A percentile compares a stretch with the other conserved stretches of the same genome.
phyloP scores from a whole-genome alignment of 331 rosid species.

The Malus hybrid region DNA sequence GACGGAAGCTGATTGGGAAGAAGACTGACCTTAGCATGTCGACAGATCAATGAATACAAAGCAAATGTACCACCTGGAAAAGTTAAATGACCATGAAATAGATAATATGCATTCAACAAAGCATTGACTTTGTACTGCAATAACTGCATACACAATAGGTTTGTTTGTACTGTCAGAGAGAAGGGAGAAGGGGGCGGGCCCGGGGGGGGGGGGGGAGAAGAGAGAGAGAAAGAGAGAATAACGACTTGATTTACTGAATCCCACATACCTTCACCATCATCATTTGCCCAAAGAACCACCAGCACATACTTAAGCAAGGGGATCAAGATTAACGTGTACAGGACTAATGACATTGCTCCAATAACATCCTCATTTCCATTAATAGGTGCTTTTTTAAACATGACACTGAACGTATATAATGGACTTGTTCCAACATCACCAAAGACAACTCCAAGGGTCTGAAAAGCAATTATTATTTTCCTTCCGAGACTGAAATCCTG shows the following conservation, averaged over 20 bases:
- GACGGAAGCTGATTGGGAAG: slow-evolving; percentile 97
- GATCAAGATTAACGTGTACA: slow-evolving; percentile 88
- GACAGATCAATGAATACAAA: slow-evolving; percentile 93
- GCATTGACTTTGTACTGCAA: not conserved
- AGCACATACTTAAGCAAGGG: slow-evolving; percentile 87
- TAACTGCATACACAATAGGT: not conserved
- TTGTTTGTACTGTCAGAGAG: not conserved
- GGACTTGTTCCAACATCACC: slow-evolving; percentile 99
- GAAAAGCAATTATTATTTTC: slow-evolving; percentile 65
- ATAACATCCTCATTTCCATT: slow-evolving; percentile 77
- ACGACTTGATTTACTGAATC: slow-evolving; percentile 4
- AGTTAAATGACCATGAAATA: not conserved
- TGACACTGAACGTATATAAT: slow-evolving; percentile 82
- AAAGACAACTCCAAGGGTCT: slow-evolving; percentile 95
- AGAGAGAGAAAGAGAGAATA: not conserved
- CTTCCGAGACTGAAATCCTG: slow-evolving; percentile 74
- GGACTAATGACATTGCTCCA: slow-evolving; percentile 85
- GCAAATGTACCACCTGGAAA: slow-evolving; percentile 98
- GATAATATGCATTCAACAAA: not conserved
- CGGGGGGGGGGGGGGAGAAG: not conserved
- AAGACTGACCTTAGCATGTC: slow-evolving; percentile 98
- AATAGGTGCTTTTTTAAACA: slow-evolving; percentile 87
- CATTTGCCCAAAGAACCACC: slow-evolving; percentile 93
- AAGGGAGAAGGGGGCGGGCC: not conserved
- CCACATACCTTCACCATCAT: slow-evolving; percentile 85